Evolutionary conservation across 140 eudicot genomes (phyloP), one percentile per base, ranked within the genome.

Genomic region (Ambrosia hybrid): DNA sequence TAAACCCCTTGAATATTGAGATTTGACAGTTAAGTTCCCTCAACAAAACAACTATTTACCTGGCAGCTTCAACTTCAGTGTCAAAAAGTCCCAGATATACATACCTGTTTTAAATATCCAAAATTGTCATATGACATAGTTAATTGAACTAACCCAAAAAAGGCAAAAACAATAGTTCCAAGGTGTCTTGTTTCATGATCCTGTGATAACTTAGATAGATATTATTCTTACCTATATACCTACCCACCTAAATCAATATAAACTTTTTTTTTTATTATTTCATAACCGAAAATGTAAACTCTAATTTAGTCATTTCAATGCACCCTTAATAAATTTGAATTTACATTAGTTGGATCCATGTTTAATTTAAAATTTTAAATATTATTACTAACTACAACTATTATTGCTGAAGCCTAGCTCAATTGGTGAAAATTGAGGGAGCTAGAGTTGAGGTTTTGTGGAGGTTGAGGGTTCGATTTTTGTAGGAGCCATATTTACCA

Each of bases 31-130:
- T 62, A 52, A 51, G 52, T 63, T 53, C 79, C 72, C 73, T 64
- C 49, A 64, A 83, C 66, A 56, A 65, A 65, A 65, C 59, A 79
- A 56, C 59, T 51, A 75, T 80, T 62, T 57, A 95, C 99, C 92
- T 95, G 79, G 99, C 99, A 59, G 99, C 99, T 86, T 94, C 99
- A 83, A 90, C 82, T 82, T 94, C 99, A 57, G 99, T 94, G 87
- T 94, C 97, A 80, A 95, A 95, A 57, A 95, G 96, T 36, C 99
- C 99, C 86, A 95, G 81, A 81, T 95, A 95, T 65, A 95, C 99
- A 69, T 91, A 95, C 97, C 99, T 95, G 83, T 71, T 21, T 66
- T 48, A 46, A 73, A 65, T 74, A 56, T 51, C 78, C 76, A 76
- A 76, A 76, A 65, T 76, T 67, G 83, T 73, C 83, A 63, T 37